Percentiles rank a stretch among this genome's conserved stretches.
Evolutionary conservation across 202 grass and related monocot species (phyloP).

Genomic region (Brachypodium distachyon): DNA sequence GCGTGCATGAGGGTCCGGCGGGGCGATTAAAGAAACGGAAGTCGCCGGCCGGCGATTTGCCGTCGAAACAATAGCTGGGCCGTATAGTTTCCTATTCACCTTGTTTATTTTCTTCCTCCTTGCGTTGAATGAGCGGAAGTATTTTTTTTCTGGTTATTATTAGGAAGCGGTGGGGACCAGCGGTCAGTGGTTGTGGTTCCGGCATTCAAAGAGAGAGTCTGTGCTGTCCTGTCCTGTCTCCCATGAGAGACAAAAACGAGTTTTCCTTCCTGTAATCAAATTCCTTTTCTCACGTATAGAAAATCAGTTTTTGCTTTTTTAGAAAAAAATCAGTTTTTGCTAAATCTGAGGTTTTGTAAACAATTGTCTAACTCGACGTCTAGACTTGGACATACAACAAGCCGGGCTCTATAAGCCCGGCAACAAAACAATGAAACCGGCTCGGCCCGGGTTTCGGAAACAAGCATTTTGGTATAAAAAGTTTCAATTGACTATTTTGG

Average conservation of each 20-base stretch:
- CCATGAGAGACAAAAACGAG: neutral
- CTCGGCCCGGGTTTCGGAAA: no score
- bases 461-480: no score
- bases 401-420: no score
- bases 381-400: no score
- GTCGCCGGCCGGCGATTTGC: slow-evolving; percentile 10
- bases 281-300: neutral
- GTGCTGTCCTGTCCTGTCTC: neutral
- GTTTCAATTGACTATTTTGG: no score
- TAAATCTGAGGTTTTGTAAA: no score
- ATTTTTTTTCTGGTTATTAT: slow-evolving; percentile 10
- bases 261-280: neutral
- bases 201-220: neutral
- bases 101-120: neutral
- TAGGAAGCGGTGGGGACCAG: neutral
- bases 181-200: neutral
- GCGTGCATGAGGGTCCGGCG: neutral
- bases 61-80: neutral
- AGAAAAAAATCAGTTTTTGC: no score
- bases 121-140: neutral
- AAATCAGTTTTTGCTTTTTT: no score
- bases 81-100: neutral
- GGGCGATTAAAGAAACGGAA: neutral
- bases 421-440: no score
- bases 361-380: no score